A percentile compares a stretch with the other conserved stretches of the same genome.
Evolutionary conservation across 441 rosid genomes (phyloP).

Genomic region (Eutrema salsugineum): DNA sequence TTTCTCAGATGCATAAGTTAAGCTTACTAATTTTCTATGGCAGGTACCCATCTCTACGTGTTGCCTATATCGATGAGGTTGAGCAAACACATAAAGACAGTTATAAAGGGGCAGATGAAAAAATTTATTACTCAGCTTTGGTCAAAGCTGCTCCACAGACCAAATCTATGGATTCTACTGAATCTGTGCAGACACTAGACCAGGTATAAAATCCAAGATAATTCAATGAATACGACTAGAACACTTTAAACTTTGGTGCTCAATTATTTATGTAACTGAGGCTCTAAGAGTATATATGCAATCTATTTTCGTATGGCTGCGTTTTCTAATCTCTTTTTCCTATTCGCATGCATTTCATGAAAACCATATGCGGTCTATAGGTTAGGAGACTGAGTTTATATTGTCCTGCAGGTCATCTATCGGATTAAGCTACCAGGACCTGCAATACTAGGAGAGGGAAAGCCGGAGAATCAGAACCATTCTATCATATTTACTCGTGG

Average conservation of each 20-base stretch:
- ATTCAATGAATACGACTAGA: conserved; percentile 17
- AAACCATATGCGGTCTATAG: background rate
- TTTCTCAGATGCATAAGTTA: background rate
- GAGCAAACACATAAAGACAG: conserved; percentile 57
- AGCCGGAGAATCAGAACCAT: conserved; percentile 75
- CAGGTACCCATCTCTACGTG: conserved; percentile 67
- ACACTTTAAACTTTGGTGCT: background rate
- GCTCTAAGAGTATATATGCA: background rate
- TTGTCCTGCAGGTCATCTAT: conserved; percentile 43
- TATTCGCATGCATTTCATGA: background rate
- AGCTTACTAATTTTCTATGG: conserved; percentile 2
- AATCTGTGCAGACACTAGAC: conserved; percentile 59
- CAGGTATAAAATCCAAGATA: conserved; percentile 41
- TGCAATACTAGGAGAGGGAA: conserved; percentile 64
- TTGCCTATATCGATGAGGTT: conserved; percentile 75
- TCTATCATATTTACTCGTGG: conserved; percentile 70
- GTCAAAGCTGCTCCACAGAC: conserved; percentile 67
- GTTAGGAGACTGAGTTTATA: conserved; percentile 6
- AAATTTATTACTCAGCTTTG: conserved; percentile 60
- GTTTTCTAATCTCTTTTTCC: background rate
- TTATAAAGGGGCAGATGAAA: conserved; percentile 41
- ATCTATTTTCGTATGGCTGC: background rate
- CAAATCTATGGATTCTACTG: conserved; percentile 65
- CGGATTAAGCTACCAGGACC: conserved; percentile 67
- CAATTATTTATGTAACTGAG: background rate